These are phyloP conservation scores for Colletotrichum kahawae DNA, from an alignment of 2,329 filamentous ascomycete species.

Conservation along the genomic window DNA sequence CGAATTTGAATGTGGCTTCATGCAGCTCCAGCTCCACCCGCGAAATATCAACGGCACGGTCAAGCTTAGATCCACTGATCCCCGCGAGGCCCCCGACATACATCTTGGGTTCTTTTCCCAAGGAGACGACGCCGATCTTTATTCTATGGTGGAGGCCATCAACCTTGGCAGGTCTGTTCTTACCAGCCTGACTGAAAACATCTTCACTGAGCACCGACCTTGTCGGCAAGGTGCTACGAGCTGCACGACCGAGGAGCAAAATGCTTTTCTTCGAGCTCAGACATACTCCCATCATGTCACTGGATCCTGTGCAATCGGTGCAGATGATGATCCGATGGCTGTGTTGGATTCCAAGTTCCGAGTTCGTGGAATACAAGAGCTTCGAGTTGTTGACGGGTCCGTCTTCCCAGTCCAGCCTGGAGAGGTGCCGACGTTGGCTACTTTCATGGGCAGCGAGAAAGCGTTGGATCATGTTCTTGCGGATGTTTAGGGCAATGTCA, in stretches of 20 bases:
- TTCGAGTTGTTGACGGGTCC: slow-evolving; percentile 69
- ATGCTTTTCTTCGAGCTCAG: slow-evolving; percentile 33
- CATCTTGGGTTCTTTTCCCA: slow-evolving; percentile 62
- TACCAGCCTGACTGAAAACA: neutral
- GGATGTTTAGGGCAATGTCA: neutral
- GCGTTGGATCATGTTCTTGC: slow-evolving; percentile 60
- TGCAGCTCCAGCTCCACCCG: slow-evolving; percentile 40
- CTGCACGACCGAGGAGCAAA: neutral
- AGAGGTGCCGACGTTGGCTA: slow-evolving; percentile 51
- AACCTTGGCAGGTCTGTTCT: neutral
- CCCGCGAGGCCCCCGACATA: slow-evolving; percentile 66
- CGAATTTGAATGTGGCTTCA: slow-evolving; percentile 20
- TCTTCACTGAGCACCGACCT: neutral
- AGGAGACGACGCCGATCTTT: slow-evolving; percentile 50
- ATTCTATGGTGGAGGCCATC: slow-evolving; percentile 38
- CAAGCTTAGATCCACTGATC: slow-evolving; percentile 62
- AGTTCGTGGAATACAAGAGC: slow-evolving; percentile 57
- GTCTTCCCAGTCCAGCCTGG: slow-evolving; percentile 58
- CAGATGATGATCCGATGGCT: slow-evolving; percentile 56
- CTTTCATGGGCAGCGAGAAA: slow-evolving; percentile 66
- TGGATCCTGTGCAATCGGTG: slow-evolving; percentile 61
- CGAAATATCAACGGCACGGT: slow-evolving; percentile 68
- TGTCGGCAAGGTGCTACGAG: neutral
- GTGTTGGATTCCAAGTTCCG: slow-evolving; percentile 63
- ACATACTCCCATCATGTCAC: slow-evolving; percentile 63